Evolutionary conservation across 345 rosid species (phyloP).

Genomic region (Pistacia integerrima): DNA sequence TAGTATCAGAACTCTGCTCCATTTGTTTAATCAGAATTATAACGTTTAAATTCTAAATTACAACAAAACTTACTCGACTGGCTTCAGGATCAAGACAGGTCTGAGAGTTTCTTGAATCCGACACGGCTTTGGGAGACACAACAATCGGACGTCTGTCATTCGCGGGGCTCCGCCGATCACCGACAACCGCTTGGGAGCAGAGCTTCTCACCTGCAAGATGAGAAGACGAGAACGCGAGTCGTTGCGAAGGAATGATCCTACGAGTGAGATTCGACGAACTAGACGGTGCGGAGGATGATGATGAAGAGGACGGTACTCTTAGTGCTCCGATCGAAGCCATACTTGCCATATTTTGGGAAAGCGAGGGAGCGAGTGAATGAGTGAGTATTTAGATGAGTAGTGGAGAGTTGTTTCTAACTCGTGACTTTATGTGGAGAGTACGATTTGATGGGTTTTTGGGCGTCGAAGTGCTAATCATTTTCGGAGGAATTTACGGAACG

Average conservation of each 20-base stretch:
- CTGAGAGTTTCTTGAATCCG: constrained; percentile 85
- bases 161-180: neutral
- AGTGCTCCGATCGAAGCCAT: constrained; percentile 50
- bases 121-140: constrained; percentile 83
- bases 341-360: constrained; percentile 40
- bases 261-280: constrained; percentile 20
- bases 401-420: neutral
- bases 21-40: too few relatives aligned
- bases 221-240: constrained; percentile 59
- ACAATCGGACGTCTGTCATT: constrained; percentile 40
- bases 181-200: constrained; percentile 14
- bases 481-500: neutral
- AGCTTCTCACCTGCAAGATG: constrained; percentile 50
- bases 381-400: neutral
- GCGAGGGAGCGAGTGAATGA: neutral
- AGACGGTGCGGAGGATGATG: constrained; percentile 18
- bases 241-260: constrained; percentile 4
- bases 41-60: too few relatives aligned
- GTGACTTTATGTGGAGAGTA: neutral
- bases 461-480: neutral
- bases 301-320: constrained; percentile 32
- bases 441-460: constrained; percentile 15
- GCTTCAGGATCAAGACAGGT: constrained; percentile 99
- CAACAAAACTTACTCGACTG: constrained; percentile 63
- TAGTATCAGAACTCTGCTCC: neutral